Evolutionary conservation across 192 early-diverging fungal genomes (phyloP).

Genomic region (Coemansia guatemalensis): DNA sequence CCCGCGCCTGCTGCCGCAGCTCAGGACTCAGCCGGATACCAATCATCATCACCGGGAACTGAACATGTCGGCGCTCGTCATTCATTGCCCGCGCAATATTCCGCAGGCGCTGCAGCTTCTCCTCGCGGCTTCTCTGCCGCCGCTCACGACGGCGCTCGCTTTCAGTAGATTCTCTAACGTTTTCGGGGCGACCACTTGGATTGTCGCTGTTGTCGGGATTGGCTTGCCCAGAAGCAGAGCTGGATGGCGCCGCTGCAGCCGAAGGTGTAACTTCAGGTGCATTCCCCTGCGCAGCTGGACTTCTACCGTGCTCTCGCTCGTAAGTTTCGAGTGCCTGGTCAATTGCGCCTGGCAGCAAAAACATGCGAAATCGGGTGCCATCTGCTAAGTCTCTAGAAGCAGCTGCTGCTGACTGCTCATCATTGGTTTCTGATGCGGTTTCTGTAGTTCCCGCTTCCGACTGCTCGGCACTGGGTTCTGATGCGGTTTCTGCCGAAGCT

Average conservation of each 20-base stretch:
- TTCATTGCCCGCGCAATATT: constrained; percentile 38
- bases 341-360: constrained; percentile 43
- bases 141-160: constrained; percentile 15
- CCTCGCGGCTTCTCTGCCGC: constrained; percentile 22
- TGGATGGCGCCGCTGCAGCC: neutral
- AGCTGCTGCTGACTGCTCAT: too few relatives aligned
- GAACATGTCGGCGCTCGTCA: constrained; percentile 34
- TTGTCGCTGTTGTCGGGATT: neutral
- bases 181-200: neutral
- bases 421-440: too few relatives aligned
- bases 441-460: neutral
- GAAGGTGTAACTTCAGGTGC: neutral
- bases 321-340: constrained; percentile 37
- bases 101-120: constrained; percentile 34
- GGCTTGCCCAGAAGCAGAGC: neutral
- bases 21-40: constrained; percentile 35
- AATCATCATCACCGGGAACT: constrained; percentile 35
- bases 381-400: neutral
- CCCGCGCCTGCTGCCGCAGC: constrained; percentile 17
- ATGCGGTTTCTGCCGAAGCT: neutral
- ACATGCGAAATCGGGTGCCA: constrained; percentile 34
- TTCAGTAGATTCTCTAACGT: neutral
- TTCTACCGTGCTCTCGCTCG: constrained; percentile 6
- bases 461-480: neutral
- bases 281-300: neutral